Evolutionary conservation across 345 rosid genomes (phyloP).

Genomic region (Populus deltoides): DNA sequence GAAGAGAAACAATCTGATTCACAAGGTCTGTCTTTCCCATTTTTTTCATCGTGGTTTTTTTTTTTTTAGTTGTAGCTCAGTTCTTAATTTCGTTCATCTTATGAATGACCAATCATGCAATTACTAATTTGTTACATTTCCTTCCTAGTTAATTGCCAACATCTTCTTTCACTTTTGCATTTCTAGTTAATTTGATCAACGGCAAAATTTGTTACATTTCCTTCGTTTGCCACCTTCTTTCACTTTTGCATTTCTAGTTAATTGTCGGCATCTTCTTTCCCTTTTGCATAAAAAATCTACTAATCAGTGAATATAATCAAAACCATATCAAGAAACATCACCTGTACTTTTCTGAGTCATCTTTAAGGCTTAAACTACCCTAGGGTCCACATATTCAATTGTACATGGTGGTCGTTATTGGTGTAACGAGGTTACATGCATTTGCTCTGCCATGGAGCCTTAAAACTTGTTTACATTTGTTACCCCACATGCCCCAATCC

Average conservation of each 20-base stretch:
- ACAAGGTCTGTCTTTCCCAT: slow-evolving; percentile 37
- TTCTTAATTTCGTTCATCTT: background rate
- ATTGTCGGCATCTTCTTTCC: background rate
- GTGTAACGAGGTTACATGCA: background rate
- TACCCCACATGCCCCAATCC: background rate
- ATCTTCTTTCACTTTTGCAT: background rate
- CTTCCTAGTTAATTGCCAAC: background rate
- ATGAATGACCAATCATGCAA: background rate
- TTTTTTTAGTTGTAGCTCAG: background rate
- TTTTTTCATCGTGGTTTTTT: background rate
- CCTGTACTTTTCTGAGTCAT: background rate
- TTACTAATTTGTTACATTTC: background rate
- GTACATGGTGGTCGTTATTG: background rate
- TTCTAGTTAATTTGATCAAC: too few relatives aligned
- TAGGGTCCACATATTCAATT: background rate
- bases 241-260: background rate
- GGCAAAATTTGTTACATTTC: background rate
- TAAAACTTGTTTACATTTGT: background rate
- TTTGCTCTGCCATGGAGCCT: background rate
- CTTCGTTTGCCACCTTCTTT: too few relatives aligned
- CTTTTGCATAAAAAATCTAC: background rate
- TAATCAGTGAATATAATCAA: background rate
- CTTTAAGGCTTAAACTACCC: background rate
- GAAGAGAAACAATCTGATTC: slow-evolving; percentile 55
- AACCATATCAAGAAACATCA: background rate